phyloP scores from a whole-genome alignment of 108 stramenopile genomes.

The Conticribra weissflogii region DNA sequence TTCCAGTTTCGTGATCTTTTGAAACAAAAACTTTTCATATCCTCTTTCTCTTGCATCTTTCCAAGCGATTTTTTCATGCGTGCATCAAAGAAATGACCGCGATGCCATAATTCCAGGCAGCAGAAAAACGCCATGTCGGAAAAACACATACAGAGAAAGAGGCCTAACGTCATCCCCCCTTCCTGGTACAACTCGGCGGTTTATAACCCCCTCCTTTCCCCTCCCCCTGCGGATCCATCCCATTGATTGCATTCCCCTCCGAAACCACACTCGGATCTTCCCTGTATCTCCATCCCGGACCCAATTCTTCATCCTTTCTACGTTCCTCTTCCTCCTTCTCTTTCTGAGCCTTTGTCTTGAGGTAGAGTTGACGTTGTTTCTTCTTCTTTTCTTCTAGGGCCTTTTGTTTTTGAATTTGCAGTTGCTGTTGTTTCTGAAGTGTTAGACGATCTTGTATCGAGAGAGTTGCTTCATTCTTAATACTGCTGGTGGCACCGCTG shows the following conservation, averaged over 20 bases:
- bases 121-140: no score
- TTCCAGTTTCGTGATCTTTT: no score
- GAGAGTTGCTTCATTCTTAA: background rate
- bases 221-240: slow-evolving; percentile 35
- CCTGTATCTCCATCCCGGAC: slow-evolving; percentile 50
- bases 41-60: no score
- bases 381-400: slow-evolving; percentile 36
- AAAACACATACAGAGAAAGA: slow-evolving; percentile 7
- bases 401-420: slow-evolving; percentile 16
- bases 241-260: slow-evolving; percentile 19
- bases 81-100: no score
- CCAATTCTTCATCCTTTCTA: slow-evolving; percentile 47
- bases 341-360: slow-evolving; percentile 30
- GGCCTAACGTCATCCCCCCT: slow-evolving; percentile 40
- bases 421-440: background rate
- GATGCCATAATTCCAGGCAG: no score
- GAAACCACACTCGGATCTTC: slow-evolving; percentile 31
- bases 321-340: slow-evolving; percentile 42
- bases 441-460: slow-evolving; percentile 8
- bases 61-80: no score
- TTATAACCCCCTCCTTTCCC: slow-evolving; percentile 36
- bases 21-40: no score
- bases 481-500: no score
- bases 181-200: slow-evolving; percentile 18
- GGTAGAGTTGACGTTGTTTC: slow-evolving; percentile 43